A percentile compares a stretch with the other conserved stretches of the same genome.
Evolutionary conservation across 2,329 filamentous ascomycete genomes (phyloP).

Genomic region (Calonectria multiphialidica): DNA sequence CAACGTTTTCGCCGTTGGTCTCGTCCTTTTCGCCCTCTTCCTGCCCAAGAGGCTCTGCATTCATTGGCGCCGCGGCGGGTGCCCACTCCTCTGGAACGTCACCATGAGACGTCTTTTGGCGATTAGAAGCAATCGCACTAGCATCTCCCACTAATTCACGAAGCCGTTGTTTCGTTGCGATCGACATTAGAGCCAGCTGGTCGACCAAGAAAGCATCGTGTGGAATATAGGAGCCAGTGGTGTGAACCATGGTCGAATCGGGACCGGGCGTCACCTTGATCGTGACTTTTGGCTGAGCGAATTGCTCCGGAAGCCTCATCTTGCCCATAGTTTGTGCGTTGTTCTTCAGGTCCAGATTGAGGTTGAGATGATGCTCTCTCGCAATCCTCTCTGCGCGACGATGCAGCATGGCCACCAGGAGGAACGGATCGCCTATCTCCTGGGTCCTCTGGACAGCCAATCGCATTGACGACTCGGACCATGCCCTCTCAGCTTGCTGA

Average conservation of each 20-base stretch:
- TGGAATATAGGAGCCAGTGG: constrained; percentile 77
- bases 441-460: constrained; percentile 72
- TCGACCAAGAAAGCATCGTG: constrained; percentile 83
- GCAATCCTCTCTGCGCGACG: constrained; percentile 70
- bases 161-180: constrained; percentile 85
- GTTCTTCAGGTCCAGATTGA: constrained; percentile 69
- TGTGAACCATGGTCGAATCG: constrained; percentile 72
- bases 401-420: constrained; percentile 73
- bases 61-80: constrained; percentile 72
- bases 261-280: constrained; percentile 68
- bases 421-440: constrained; percentile 80
- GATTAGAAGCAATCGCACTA: constrained; percentile 74
- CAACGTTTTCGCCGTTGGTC: constrained; percentile 58
- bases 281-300: constrained; percentile 64
- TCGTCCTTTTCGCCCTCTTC: constrained; percentile 39
- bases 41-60: constrained; percentile 52
- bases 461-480: constrained; percentile 73
- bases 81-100: constrained; percentile 81
- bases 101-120: constrained; percentile 85
- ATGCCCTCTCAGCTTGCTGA: constrained; percentile 74
- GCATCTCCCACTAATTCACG: constrained; percentile 84
- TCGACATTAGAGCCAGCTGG: constrained; percentile 84
- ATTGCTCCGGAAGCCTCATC: constrained; percentile 62
- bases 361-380: constrained; percentile 66
- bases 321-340: constrained; percentile 57